Evolutionary conservation across 2,329 filamentous ascomycete genomes (phyloP).

Genomic region (Tolypocladium tropicale): DNA sequence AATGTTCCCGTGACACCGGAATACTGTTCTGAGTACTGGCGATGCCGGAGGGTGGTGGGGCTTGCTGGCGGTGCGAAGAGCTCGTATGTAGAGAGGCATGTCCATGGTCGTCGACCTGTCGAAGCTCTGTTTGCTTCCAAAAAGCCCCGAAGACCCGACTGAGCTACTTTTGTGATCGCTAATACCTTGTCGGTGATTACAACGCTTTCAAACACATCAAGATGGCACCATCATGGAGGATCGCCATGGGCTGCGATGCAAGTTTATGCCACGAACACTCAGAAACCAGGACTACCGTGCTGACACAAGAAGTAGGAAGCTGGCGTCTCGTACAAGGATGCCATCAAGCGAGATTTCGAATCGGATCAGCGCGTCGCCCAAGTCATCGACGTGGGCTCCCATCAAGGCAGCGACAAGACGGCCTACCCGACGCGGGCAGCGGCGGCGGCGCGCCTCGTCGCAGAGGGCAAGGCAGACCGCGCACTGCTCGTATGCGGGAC

Average conservation of each 20-base stretch:
- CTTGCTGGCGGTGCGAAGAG: neutral
- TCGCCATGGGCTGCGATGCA: constrained; percentile 45
- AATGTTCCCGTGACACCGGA: neutral
- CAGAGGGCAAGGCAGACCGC: constrained; percentile 58
- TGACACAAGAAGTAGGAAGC: constrained; percentile 41
- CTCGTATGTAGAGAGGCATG: neutral
- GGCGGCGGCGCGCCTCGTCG: constrained; percentile 54
- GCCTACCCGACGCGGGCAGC: constrained; percentile 75
- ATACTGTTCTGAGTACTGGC: neutral
- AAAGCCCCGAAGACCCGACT: neutral
- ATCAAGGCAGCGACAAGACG: constrained; percentile 58
- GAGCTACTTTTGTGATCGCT: neutral
- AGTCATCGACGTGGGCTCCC: constrained; percentile 66
- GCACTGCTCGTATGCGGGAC: constrained; percentile 79
- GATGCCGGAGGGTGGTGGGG: constrained; percentile 1
- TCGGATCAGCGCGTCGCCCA: constrained; percentile 54
- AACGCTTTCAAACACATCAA: constrained; percentile 7
- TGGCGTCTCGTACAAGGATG: constrained; percentile 68
- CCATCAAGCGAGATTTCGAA: constrained; percentile 63
- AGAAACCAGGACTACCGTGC: neutral
- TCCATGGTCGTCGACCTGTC: neutral
- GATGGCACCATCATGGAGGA: constrained; percentile 40
- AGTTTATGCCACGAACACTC: constrained; percentile 11
- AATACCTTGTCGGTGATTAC: neutral
- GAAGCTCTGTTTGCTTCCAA: neutral